A percentile compares a stretch with the other conserved stretches of the same genome.
phyloP scores from a whole-genome alignment of 2,329 filamentous ascomycete species.

The Fusarium sulawesiense region DNA sequence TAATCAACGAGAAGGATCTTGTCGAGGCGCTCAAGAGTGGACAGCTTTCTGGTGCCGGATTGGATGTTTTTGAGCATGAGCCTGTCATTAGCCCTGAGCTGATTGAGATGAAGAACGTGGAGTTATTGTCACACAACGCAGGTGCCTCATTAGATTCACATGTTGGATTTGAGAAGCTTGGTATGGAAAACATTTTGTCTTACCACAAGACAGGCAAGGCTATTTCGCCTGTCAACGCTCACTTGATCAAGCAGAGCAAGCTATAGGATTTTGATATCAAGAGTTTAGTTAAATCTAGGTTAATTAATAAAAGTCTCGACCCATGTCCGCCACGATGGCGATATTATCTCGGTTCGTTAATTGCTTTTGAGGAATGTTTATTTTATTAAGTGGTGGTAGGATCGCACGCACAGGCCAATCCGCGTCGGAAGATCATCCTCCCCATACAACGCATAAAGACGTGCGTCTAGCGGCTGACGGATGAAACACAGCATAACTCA shows the following conservation, averaged over 20 bases:
- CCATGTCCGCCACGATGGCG: background rate
- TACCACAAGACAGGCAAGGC: slow-evolving; percentile 41
- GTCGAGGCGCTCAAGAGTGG: slow-evolving; percentile 73
- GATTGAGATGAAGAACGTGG: slow-evolving; percentile 45
- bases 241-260: slow-evolving; percentile 44
- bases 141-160: slow-evolving; percentile 44
- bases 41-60: slow-evolving; percentile 69
- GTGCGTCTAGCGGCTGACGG: slow-evolving; percentile 22
- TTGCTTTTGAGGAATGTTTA: background rate
- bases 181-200: slow-evolving; percentile 45
- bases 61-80: slow-evolving; percentile 80
- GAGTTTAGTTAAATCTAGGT: background rate
- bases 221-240: slow-evolving; percentile 43
- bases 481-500: slow-evolving; percentile 15
- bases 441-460: slow-evolving; percentile 16
- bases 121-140: slow-evolving; percentile 43
- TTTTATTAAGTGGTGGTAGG: background rate
- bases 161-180: slow-evolving; percentile 42
- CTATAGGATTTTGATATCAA: slow-evolving; percentile 12
- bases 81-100: slow-evolving; percentile 55
- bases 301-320: background rate
- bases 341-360: background rate
- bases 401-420: background rate
- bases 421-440: background rate
- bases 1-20: slow-evolving; percentile 77